A percentile compares a stretch with the other conserved stretches of the same genome.
phyloP scores from a whole-genome alignment of 169 alveolate species.

The Cryptosporidium bovis region DNA sequence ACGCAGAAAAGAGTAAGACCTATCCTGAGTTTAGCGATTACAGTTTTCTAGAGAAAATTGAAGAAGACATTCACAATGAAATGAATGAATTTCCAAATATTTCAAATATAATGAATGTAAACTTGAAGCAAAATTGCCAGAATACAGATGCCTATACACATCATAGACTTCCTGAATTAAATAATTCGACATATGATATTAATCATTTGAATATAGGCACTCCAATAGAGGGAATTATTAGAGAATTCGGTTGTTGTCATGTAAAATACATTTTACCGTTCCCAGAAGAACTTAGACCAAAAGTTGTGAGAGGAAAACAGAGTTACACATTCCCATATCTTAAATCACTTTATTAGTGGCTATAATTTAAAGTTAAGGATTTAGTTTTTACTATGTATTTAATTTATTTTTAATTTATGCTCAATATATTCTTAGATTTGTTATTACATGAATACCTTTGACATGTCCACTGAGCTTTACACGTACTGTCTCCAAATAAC shows the following conservation, averaged over 20 bases:
- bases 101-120: not conserved
- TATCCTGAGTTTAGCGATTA: no score
- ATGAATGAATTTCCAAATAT: not conserved
- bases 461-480: constrained; percentile 54
- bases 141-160: no score
- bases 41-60: constrained; percentile 23
- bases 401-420: not conserved
- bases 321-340: constrained; percentile 40
- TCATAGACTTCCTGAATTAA: no score
- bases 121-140: not conserved
- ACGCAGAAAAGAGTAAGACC: no score
- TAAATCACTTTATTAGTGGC: constrained; percentile 36
- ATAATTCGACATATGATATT: no score
- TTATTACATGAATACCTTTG: not conserved
- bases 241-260: constrained; percentile 48
- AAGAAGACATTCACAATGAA: constrained; percentile 38
- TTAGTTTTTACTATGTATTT: not conserved
- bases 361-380: not conserved
- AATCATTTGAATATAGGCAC: no score
- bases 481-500: constrained; percentile 25
- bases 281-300: constrained; percentile 46
- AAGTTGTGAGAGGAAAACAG: constrained; percentile 30
- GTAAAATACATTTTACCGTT: constrained; percentile 31
- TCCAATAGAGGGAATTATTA: constrained; percentile 17
- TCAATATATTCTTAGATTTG: not conserved